phyloP scores from a whole-genome alignment of 225 moss, liverwort and hornwort species.

The Climacium dendroides region DNA sequence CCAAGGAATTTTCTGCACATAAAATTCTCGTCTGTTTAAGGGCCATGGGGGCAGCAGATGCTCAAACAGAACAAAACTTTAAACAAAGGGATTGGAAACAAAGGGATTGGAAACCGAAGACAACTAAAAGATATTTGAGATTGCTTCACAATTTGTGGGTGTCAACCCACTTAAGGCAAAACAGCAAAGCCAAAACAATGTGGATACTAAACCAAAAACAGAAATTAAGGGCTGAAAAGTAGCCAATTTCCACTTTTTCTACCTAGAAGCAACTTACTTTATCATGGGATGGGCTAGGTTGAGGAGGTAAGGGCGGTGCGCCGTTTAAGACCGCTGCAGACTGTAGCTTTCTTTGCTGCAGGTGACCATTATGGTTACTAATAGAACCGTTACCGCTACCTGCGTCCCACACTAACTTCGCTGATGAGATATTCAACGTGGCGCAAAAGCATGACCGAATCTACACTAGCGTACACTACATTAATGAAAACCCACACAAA shows the following conservation, averaged over 20 bases:
- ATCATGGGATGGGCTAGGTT: neutral
- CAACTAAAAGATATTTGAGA: neutral
- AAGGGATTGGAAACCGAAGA: neutral
- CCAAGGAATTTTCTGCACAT: slow-evolving; percentile 66
- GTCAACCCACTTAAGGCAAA: neutral
- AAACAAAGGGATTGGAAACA: neutral
- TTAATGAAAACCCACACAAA: neutral
- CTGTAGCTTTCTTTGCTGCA: slow-evolving; percentile 1
- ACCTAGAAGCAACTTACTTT: slow-evolving; percentile 4
- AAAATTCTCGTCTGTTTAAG: neutral
- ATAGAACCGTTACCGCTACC: slow-evolving; percentile 13
- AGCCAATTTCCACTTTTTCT: neutral
- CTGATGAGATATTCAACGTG: slow-evolving; percentile 1
- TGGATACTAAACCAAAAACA: neutral
- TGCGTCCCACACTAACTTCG: neutral
- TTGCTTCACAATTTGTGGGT: neutral
- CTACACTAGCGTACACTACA: neutral
- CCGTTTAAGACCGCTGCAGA: slow-evolving; percentile 2
- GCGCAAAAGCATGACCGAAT: neutral
- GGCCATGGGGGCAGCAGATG: neutral
- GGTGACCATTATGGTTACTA: slow-evolving; percentile 10
- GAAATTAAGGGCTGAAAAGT: neutral
- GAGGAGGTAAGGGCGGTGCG: neutral
- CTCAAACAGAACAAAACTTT: neutral
- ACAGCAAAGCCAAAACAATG: neutral